Evolutionary conservation across 352 stramenopile genomes (phyloP), one percentile per base, ranked within the genome.

Genomic region (Elongisporangium anandrum): DNA sequence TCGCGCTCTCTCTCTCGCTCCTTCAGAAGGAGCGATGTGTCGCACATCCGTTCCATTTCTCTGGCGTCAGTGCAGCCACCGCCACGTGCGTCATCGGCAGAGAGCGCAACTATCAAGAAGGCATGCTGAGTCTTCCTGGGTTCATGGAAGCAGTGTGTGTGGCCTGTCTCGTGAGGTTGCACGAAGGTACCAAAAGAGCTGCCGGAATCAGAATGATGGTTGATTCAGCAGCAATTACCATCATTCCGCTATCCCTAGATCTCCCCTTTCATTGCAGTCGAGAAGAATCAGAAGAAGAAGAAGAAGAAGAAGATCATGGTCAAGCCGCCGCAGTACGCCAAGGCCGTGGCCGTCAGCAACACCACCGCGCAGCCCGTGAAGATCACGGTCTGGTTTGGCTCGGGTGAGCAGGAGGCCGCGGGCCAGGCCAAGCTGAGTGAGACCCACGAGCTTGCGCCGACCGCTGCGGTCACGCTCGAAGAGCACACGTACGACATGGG

Each of bases 401-500:
- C 82, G 39, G 74, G 85, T 57, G 80, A 79, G 51, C 72, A 91
- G 52, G 81, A 81, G 57, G 78, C 77, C 38, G 70, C 77, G 34
- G 85, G 83, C 45, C 78, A 92, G 55, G 68, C 65, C 41, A 88
- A 90, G 69, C 83, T 92, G 59, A 60, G 62, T 34, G 75, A 90
- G 63, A 81, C 68, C 38, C 59, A 72, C 47, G 73, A 81, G 60
- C 50, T 91, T 45, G 76, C 65, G 21, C 71, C 82, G 0, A 59
- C 77, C 8, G 67, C 65, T 0, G 68, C 75, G 26, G 59, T 56
- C 5, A 74, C 39, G 22, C 64, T 92, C 41, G 68, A 73, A 34
- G 82, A 89, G 59, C 74, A 87, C 58, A 69, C 82, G 66, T 92
- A 87, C 72, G 73, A 94, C 71, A 94, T 94, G 85, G 85, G 73